Percentiles rank a stretch among this genome's conserved stretches.
Evolutionary conservation across 164 flowering plant species (phyloP).

Genomic region (Macadamia integrifolia): DNA sequence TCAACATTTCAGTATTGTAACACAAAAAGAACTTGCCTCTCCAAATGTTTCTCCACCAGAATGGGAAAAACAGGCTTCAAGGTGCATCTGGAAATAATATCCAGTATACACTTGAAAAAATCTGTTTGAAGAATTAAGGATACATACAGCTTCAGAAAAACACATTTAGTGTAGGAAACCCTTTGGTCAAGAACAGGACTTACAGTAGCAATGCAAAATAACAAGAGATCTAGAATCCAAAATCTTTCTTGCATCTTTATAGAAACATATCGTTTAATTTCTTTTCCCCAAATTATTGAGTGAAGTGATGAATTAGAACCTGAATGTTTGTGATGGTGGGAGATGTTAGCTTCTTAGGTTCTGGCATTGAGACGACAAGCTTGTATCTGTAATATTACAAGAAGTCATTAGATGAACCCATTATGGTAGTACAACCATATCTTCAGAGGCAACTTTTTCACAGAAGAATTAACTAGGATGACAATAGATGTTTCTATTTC

Average conservation of each 20-base stretch:
- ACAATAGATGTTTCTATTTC: too few relatives aligned
- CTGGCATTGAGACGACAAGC: conserved; percentile 71
- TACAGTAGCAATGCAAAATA: neutral
- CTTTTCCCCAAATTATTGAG: neutral
- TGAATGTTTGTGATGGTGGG: conserved; percentile 90
- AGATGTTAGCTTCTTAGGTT: conserved; percentile 79
- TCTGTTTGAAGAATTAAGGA: neutral
- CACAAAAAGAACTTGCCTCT: neutral
- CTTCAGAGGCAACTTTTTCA: neutral
- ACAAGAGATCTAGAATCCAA: neutral
- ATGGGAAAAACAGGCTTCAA: neutral
- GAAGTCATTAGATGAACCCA: conserved; percentile 5
- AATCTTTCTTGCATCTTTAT: neutral
- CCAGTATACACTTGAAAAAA: neutral
- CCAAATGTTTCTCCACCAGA: too few relatives aligned
- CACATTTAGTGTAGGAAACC: too few relatives aligned
- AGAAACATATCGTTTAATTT: neutral
- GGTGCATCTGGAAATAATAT: neutral
- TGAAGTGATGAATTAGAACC: conserved; percentile 33
- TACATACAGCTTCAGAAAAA: neutral
- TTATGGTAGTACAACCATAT: neutral
- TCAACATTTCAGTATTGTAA: neutral
- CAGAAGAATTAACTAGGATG: neutral
- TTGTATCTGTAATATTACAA: conserved; percentile 64
- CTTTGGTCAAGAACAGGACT: neutral